A percentile compares a stretch with the other conserved stretches of the same genome.
phyloP scores from a whole-genome alignment of 163 green algal genomes.

The Smithsoniella earleae region DNA sequence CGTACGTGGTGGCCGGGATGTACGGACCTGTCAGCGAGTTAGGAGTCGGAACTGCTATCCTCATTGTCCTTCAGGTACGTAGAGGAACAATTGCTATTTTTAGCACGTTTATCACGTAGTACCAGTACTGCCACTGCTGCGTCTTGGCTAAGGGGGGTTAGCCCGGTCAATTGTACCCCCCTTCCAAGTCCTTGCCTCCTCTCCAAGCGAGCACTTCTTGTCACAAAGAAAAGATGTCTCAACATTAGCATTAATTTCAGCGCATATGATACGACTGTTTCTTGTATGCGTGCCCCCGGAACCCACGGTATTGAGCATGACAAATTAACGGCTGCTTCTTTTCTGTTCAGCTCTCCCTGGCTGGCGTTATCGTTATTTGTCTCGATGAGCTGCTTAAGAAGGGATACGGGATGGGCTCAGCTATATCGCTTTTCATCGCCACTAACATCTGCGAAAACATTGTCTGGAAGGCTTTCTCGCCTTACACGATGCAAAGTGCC shows the following conservation, averaged over 20 bases:
- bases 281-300: too few species aligned
- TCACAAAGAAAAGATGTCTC: too few species aligned
- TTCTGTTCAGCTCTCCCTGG: constrained; percentile 95
- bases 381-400: constrained; percentile 97
- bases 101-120: not conserved
- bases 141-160: not conserved
- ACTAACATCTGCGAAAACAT: constrained; percentile 99
- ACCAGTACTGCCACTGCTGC: not conserved
- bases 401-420: constrained; percentile 93
- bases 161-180: not conserved
- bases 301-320: too few species aligned
- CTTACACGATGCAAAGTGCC: constrained; percentile 73
- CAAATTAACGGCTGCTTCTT: too few species aligned
- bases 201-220: too few species aligned
- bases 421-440: constrained; percentile 99
- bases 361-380: constrained; percentile 97
- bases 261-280: too few species aligned
- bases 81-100: too few species aligned
- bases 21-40: constrained; percentile 93
- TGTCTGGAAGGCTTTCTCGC: constrained; percentile 97
- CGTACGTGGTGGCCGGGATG: constrained; percentile 97
- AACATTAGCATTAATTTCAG: too few species aligned
- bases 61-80: constrained; percentile 84
- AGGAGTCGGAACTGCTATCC: constrained; percentile 75
- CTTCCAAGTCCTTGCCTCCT: not conserved